A percentile compares a stretch with the other conserved stretches of the same genome.
phyloP scores from a whole-genome alignment of 2,329 filamentous ascomycete species.

The Sclerotinia subarctica region DNA sequence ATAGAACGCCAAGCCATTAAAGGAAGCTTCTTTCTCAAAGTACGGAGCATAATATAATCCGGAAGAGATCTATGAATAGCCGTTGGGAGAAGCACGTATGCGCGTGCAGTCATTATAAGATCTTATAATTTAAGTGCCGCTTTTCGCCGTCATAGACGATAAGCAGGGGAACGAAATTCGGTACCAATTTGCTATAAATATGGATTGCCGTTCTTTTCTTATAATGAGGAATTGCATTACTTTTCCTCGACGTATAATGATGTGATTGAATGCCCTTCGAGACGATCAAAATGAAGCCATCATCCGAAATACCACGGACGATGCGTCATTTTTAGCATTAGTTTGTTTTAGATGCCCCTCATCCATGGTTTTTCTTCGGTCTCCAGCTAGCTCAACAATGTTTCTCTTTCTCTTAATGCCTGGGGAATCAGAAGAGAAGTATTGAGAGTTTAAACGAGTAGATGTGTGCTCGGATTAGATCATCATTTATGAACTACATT shows the following conservation, averaged over 20 bases:
- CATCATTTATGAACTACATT: background rate
- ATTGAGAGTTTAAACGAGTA: background rate
- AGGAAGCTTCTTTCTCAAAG: constrained; percentile 2
- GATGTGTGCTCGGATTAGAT: background rate
- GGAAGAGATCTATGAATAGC: background rate
- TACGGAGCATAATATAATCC: background rate
- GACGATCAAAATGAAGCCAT: background rate
- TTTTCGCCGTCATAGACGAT: constrained; percentile 1
- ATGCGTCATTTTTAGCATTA: background rate
- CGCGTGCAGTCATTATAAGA: background rate
- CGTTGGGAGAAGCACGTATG: background rate
- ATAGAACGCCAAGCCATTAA: background rate
- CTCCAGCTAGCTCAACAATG: background rate
- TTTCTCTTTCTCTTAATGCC: background rate
- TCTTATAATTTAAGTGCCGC: background rate
- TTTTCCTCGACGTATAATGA: background rate
- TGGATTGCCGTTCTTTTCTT: background rate
- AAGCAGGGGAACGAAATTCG: background rate
- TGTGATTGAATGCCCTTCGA: background rate
- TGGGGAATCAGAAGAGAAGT: background rate
- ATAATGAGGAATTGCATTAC: background rate
- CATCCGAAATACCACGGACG: background rate
- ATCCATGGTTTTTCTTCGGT: background rate
- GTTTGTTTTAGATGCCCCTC: background rate
- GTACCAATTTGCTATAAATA: background rate